These are phyloP conservation scores for Juglanconis juglandina DNA, from an alignment of 2,329 filamentous ascomycete species.

Conservation along the genomic window DNA sequence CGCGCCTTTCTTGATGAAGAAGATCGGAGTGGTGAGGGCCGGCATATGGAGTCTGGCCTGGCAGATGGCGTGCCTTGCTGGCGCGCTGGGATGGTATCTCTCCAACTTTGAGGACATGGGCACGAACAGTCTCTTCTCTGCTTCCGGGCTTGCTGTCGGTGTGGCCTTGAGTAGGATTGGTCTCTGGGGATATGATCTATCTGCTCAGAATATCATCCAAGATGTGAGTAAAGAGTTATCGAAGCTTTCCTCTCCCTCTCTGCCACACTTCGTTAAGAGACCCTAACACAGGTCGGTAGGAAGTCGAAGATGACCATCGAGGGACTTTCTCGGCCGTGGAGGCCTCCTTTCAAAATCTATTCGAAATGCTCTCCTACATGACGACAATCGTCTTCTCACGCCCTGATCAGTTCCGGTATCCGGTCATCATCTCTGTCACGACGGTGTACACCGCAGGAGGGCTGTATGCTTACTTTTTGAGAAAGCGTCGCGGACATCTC, in stretches of 20 bases:
- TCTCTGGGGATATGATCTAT: constrained; percentile 61
- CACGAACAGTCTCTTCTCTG: constrained; percentile 33
- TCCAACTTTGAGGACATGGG: constrained; percentile 20
- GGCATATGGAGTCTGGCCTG: constrained; percentile 70
- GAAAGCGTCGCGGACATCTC: constrained; percentile 57
- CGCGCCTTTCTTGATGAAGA: constrained; percentile 52
- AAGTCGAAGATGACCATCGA: constrained; percentile 52
- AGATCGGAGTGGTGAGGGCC: constrained; percentile 57
- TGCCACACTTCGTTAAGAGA: neutral
- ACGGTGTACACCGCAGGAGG: constrained; percentile 48
- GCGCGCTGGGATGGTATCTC: constrained; percentile 42
- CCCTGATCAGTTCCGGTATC: constrained; percentile 63
- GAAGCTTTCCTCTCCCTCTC: neutral
- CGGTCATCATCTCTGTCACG: constrained; percentile 54
- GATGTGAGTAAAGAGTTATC: constrained; percentile 49
- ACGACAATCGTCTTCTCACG: constrained; percentile 62
- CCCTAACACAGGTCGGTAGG: constrained; percentile 31
- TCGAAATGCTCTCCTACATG: constrained; percentile 65
- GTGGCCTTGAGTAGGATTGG: constrained; percentile 57
- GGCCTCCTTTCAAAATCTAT: constrained; percentile 64
- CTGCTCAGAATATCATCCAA: constrained; percentile 58
- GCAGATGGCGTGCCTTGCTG: constrained; percentile 57
- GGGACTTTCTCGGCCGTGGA: constrained; percentile 68
- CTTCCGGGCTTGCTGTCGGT: constrained; percentile 46
- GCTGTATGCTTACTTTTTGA: constrained; percentile 55